These are phyloP conservation scores for Euphorbia schlechtendalii DNA, from an alignment of 441 rosid species.

Conservation along the genomic window DNA sequence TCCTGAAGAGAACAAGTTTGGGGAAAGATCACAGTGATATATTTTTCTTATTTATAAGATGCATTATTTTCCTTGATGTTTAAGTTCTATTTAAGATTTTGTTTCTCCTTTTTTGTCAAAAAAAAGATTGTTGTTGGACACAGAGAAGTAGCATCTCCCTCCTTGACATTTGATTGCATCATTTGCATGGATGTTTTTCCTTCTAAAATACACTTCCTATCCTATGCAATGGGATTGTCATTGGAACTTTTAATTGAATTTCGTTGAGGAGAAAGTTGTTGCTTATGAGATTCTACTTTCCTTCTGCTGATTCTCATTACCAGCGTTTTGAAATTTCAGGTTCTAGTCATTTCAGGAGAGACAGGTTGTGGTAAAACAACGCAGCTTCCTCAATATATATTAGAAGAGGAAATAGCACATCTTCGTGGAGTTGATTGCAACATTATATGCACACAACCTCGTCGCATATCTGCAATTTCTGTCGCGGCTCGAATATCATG, in stretches of 20 bases:
- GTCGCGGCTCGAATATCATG: slow-evolving; percentile 97
- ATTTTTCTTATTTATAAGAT: slow-evolving; percentile 2
- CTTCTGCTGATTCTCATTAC: slow-evolving; percentile 9
- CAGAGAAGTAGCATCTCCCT: slow-evolving; percentile 2
- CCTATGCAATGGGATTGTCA: background rate
- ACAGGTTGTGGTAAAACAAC: slow-evolving; percentile 99
- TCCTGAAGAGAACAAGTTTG: background rate
- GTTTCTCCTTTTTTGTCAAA: too few species aligned
- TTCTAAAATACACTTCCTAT: background rate
- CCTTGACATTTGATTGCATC: background rate
- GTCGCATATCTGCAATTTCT: slow-evolving; percentile 93
- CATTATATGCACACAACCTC: slow-evolving; percentile 92
- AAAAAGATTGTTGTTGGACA: background rate
- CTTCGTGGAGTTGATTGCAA: slow-evolving; percentile 74
- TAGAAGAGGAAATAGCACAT: slow-evolving; percentile 88
- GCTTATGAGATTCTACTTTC: slow-evolving; percentile 2
- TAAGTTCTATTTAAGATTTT: background rate
- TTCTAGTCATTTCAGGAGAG: slow-evolving; percentile 92
- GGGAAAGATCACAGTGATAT: background rate
- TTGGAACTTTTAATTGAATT: background rate
- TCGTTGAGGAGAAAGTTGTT: background rate
- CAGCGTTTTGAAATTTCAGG: slow-evolving; percentile 36
- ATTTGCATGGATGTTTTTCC: background rate
- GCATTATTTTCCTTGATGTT: background rate
- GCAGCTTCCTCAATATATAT: slow-evolving; percentile 91